Evolutionary conservation across 2,329 filamentous ascomycete genomes (phyloP), one percentile per base, ranked within the genome.

Genomic region (Decorospora gaudefroyi): DNA sequence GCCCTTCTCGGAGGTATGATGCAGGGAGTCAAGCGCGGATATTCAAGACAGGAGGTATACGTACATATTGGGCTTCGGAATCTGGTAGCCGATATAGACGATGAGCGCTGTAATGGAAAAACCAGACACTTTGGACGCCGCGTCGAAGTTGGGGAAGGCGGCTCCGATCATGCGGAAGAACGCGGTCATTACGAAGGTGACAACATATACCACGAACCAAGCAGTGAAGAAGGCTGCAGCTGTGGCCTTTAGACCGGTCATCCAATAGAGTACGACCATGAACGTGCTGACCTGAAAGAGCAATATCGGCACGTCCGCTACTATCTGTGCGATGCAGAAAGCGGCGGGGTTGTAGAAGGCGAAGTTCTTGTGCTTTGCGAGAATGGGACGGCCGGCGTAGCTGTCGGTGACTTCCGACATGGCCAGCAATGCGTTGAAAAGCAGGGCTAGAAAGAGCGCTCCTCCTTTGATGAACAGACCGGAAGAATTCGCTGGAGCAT

Each of bases 311-410:
- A 79, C 69, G 48, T 81, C 78, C 6, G 75, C 73, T n/a, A 73
- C 21, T 86, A 53, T 68, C 90, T 92, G 76, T 88, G 92, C 22
- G 79, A 72, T 56, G 90, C 77, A 10, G 80, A 74, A 62, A 86
- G 89, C 86, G 5, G 86, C 89, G 0, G 91, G 89, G 61, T 95
- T 90, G 62, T 93, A 95, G 17, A 95, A 78, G n/a, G 89, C 89
- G 64, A 95, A 96, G 36, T 85, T 82, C 42, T 79, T 74, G 57
- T 96, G 90, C 65, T 95, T 95, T 59, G 95, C 89, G 40, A 96
- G 86, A 57, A 96, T 93, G 1, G 88, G 87, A 17, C 84, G 76
- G 12, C 82, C 82, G 9, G 68, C 73, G 55, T 84, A 87, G 0
- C 81, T 54, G 18, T 64, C 64, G 0, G 57, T 84, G 1, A 88